These are phyloP conservation scores for Harringtonia aguacate DNA, from an alignment of 2,329 filamentous ascomycete genomes.

Conservation along the genomic window DNA sequence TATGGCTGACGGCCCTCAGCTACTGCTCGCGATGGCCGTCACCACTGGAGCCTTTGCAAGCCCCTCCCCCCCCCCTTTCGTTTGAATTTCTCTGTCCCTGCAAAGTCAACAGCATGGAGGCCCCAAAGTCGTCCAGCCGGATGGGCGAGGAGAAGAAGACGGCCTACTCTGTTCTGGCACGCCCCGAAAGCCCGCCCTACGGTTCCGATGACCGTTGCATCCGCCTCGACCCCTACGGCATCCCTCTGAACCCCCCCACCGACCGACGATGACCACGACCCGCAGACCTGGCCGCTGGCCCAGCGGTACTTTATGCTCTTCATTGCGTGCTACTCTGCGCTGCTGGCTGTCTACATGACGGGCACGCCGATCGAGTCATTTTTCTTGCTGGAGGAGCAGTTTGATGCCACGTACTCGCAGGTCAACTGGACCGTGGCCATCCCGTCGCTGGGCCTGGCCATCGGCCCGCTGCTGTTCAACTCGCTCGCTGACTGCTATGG, in stretches of 20 bases:
- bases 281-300: slow-evolving; percentile 3
- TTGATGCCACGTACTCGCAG: slow-evolving; percentile 1
- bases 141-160: neutral
- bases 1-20: no score
- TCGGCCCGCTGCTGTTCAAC: neutral
- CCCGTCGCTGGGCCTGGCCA: neutral
- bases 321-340: slow-evolving; percentile 3
- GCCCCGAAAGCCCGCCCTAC: neutral
- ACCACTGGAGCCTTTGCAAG: no score
- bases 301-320: neutral
- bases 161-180: neutral
- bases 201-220: neutral
- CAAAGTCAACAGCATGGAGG: no score
- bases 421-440: slow-evolving; percentile 3
- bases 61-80: no score
- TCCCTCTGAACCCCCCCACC: slow-evolving; percentile 2
- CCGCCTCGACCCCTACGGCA: slow-evolving; percentile 4
- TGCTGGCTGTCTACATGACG: slow-evolving; percentile 2
- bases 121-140: no score
- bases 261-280: slow-evolving; percentile 1
- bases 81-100: no score
- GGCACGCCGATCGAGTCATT: slow-evolving; percentile 1
- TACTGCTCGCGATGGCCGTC: no score
- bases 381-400: slow-evolving; percentile 3
- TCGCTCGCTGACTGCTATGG: neutral